Conservation (phyloP, 352 stramenopile species). For the Globisporangium camurandrum region DNA sequence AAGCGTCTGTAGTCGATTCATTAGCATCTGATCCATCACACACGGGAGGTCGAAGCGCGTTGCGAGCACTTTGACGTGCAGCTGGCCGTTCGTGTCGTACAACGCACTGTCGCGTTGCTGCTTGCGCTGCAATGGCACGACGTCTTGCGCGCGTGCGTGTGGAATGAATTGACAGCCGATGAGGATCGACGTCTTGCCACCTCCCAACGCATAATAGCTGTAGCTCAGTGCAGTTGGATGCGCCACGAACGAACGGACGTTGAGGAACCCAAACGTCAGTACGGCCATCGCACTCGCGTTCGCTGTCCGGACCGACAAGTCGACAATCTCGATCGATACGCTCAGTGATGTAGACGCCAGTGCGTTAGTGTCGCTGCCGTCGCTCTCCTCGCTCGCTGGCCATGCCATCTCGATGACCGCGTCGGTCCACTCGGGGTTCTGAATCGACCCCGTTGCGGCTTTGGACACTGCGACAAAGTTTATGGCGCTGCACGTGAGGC, state of each 20-base stretch:
- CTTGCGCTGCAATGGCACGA: conserved; percentile 3
- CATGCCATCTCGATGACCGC: conserved; percentile 24
- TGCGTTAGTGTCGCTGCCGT: background rate
- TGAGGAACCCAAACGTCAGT: conserved; percentile 24
- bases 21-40: conserved; percentile 14
- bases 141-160: conserved; percentile 8
- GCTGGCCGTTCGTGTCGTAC: conserved; percentile 10
- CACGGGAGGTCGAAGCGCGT: conserved; percentile 13
- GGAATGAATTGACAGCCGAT: conserved; percentile 43
- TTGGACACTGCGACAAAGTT: conserved; percentile 20
- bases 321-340: conserved; percentile 30
- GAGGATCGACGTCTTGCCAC: conserved; percentile 13
- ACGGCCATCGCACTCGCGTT: conserved; percentile 26
- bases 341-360: too few relatives aligned
- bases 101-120: conserved; percentile 1
- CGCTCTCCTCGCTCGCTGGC: background rate
- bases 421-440: conserved; percentile 19
- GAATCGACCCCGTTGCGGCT: conserved; percentile 22
- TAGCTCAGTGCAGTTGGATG: conserved; percentile 28
- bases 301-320: conserved; percentile 27
- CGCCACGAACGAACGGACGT: conserved; percentile 23
- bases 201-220: conserved; percentile 16
- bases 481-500: conserved; percentile 9
- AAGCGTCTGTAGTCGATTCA: conserved; percentile 10
- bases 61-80: conserved; percentile 27